phyloP scores from a whole-genome alignment of 2,329 filamentous ascomycete genomes.

The Phialophora verrucosa region DNA sequence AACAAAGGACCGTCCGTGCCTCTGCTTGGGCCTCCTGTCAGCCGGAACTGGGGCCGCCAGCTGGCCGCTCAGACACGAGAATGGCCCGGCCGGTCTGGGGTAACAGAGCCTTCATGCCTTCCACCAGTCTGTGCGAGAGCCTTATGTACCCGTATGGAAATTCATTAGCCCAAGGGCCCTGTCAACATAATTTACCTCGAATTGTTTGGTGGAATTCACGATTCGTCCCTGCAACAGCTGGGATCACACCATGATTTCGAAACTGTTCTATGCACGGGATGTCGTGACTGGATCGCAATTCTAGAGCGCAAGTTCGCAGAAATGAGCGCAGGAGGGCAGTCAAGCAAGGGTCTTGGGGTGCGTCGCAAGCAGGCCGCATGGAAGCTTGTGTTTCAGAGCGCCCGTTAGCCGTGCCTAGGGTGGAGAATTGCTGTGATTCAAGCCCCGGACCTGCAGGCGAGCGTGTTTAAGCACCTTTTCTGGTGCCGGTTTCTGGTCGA shows the following conservation, averaged over 20 bases:
- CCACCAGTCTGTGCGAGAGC: constrained; percentile 1
- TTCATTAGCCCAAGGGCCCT: not conserved
- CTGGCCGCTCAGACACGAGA: constrained; percentile 1
- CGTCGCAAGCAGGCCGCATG: constrained; percentile 8
- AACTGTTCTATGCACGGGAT: constrained; percentile 8
- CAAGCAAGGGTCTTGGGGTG: constrained; percentile 6
- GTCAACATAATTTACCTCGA: constrained; percentile 8
- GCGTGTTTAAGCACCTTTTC: constrained; percentile 15
- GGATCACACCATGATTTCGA: constrained; percentile 20
- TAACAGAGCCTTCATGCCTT: not conserved
- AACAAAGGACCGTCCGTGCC: not conserved
- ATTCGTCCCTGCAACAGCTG: constrained; percentile 11
- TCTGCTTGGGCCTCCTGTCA: constrained; percentile 4
- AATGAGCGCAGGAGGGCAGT: constrained; percentile 22
- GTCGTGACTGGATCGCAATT: constrained; percentile 3
- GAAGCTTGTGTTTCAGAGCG: constrained; percentile 29
- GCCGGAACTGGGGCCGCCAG: not conserved
- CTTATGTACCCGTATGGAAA: not conserved
- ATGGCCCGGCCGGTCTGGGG: constrained; percentile 23
- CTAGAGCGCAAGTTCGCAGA: constrained; percentile 6
- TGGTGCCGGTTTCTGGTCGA: not conserved
- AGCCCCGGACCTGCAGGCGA: constrained; percentile 21
- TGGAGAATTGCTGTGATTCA: constrained; percentile 15
- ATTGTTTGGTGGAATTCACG: not conserved
- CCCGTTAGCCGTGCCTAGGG: constrained; percentile 19